These are phyloP conservation scores for Cercophora scortea DNA, from an alignment of 495 filamentous ascomycete species.

Conservation along the genomic window DNA sequence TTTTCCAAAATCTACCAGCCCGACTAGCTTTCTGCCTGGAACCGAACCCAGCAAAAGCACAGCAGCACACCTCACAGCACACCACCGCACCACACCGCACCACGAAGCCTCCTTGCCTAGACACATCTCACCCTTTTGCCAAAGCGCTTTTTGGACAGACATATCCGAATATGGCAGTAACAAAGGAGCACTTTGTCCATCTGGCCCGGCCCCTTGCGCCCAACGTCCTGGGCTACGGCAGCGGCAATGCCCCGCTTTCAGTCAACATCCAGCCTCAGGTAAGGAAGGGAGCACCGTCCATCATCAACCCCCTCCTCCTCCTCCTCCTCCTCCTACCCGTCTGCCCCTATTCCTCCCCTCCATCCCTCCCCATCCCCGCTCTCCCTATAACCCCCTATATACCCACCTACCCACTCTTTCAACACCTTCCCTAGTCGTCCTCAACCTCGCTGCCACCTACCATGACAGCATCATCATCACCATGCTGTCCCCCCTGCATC, in stretches of 20 bases:
- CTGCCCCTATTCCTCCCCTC: background rate
- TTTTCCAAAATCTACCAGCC: too few species aligned
- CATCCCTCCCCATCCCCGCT: background rate
- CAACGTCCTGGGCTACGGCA: constrained; percentile 65
- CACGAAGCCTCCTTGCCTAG: too few species aligned
- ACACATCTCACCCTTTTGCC: too few species aligned
- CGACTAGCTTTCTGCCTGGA: too few species aligned
- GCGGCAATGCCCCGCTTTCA: constrained; percentile 79
- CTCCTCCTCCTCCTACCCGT: constrained; percentile 2
- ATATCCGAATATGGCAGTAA: constrained; percentile 65
- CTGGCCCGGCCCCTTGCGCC: constrained; percentile 86
- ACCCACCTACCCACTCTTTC: constrained; percentile 71
- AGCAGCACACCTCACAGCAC: too few species aligned
- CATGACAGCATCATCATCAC: background rate
- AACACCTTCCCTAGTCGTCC: background rate
- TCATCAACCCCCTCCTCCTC: constrained; percentile 3
- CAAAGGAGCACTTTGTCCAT: constrained; percentile 78
- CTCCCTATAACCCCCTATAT: background rate
- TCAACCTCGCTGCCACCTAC: too few species aligned
- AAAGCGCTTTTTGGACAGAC: background rate
- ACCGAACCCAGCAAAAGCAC: too few species aligned
- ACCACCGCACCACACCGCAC: too few species aligned
- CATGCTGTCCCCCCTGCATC: background rate
- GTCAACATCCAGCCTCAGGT: constrained; percentile 95
- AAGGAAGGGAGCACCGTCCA: constrained; percentile 20